These are phyloP conservation scores for Onygena corvina DNA, from an alignment of 2,329 filamentous ascomycete species.

Conservation along the genomic window DNA sequence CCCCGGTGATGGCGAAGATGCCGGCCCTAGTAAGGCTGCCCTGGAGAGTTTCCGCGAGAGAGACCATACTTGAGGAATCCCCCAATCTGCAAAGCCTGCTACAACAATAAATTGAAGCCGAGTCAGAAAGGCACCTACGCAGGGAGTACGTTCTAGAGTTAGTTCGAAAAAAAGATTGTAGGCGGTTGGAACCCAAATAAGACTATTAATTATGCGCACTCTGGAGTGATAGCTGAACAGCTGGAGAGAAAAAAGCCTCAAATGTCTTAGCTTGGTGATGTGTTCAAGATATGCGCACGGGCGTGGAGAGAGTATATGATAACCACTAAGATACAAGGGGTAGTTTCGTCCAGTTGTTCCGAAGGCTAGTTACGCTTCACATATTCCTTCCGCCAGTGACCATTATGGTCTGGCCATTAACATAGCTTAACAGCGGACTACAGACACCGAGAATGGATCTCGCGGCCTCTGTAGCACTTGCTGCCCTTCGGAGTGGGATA, in stretches of 20 bases:
- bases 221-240: background rate
- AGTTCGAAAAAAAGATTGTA: background rate
- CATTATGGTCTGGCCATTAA: constrained; percentile 75
- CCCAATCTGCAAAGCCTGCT: no score
- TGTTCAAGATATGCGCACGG: background rate
- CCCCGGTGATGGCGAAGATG: no score
- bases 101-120: background rate
- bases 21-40: no score
- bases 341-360: background rate
- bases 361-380: constrained; percentile 26
- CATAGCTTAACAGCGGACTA: constrained; percentile 73
- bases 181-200: constrained; percentile 4
- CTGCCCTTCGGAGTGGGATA: constrained; percentile 66
- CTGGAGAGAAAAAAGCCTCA: background rate
- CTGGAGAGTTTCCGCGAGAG: no score
- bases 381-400: constrained; percentile 65
- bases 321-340: background rate
- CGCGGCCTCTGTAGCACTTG: constrained; percentile 69
- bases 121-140: background rate
- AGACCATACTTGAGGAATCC: no score
- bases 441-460: constrained; percentile 64
- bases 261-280: background rate
- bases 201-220: background rate
- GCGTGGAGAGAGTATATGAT: background rate
- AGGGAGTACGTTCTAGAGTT: background rate